phyloP scores from a whole-genome alignment of 75 land plant species.

The Adiantum capillusveneris region DNA sequence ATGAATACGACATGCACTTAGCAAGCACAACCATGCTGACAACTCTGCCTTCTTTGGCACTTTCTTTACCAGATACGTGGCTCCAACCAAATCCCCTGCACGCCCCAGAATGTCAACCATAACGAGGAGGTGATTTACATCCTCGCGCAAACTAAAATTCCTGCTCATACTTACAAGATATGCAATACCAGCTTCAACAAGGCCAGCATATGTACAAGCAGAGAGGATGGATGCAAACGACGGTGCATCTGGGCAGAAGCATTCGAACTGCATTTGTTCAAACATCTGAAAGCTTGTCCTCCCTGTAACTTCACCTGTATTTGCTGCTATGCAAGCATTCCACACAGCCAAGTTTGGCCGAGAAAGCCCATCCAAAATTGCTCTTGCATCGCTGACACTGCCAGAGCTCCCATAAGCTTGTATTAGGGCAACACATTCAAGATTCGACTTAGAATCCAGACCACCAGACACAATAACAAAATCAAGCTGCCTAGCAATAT shows the following conservation, averaged over 20 bases:
- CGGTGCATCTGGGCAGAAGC: neutral
- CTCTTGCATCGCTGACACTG: no score
- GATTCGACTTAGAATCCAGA: no score
- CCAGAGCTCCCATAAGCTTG: no score
- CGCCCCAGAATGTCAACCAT: neutral
- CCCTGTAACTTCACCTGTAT: neutral
- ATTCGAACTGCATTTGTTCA: neutral
- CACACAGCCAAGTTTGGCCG: no score
- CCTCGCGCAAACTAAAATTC: neutral
- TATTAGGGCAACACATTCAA: no score
- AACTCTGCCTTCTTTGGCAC: neutral
- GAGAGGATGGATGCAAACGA: neutral
- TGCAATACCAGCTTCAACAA: neutral
- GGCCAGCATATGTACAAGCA: neutral
- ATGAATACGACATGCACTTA: neutral
- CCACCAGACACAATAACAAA: no score
- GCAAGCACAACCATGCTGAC: neutral
- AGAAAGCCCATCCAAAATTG: no score
- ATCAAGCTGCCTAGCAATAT: no score
- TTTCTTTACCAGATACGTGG: neutral
- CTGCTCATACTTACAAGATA: neutral
- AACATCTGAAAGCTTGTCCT: neutral
- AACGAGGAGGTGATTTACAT: neutral
- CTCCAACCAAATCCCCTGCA: neutral
- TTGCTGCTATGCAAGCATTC: no score